phyloP scores from a whole-genome alignment of 1,284 basidiomycete genomes.

The Cutaneotrichosporon curvatum region DNA sequence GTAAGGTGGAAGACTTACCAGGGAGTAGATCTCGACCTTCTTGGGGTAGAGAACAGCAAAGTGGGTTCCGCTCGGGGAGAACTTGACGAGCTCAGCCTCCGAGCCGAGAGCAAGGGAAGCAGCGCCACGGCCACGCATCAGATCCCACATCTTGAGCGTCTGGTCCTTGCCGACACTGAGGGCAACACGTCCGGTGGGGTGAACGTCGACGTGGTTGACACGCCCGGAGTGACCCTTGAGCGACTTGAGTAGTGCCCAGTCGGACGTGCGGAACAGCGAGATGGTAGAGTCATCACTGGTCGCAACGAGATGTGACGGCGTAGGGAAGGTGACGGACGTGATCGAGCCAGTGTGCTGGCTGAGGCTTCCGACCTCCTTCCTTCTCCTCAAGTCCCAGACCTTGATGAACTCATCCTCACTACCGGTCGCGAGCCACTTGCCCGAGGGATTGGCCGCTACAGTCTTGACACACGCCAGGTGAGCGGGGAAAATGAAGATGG shows the following conservation, averaged over 20 bases:
- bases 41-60: slow-evolving; percentile 72
- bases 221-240: slow-evolving; percentile 89
- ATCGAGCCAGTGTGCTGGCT: slow-evolving; percentile 93
- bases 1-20: slow-evolving; percentile 18
- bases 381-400: slow-evolving; percentile 87
- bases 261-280: slow-evolving; percentile 80
- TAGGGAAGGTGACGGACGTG: slow-evolving; percentile 79
- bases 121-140: slow-evolving; percentile 86
- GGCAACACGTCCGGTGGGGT: slow-evolving; percentile 85
- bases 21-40: slow-evolving; percentile 50
- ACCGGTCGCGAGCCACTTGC: slow-evolving; percentile 92
- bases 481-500: slow-evolving; percentile 92
- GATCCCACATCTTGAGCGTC: slow-evolving; percentile 93
- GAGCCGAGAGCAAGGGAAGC: slow-evolving; percentile 81
- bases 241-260: slow-evolving; percentile 82
- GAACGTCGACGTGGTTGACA: slow-evolving; percentile 81
- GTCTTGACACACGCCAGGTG: slow-evolving; percentile 89
- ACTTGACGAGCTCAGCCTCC: slow-evolving; percentile 81
- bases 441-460: slow-evolving; percentile 78
- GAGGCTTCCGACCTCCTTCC: slow-evolving; percentile 86
- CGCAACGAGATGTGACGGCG: slow-evolving; percentile 78
- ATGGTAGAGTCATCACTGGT: slow-evolving; percentile 85
- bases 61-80: slow-evolving; percentile 65
- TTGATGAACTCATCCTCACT: slow-evolving; percentile 93
- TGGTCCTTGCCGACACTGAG: slow-evolving; percentile 84